phyloP scores from a whole-genome alignment of 441 rosid species.

The Bocquillonia castaneifolia region DNA sequence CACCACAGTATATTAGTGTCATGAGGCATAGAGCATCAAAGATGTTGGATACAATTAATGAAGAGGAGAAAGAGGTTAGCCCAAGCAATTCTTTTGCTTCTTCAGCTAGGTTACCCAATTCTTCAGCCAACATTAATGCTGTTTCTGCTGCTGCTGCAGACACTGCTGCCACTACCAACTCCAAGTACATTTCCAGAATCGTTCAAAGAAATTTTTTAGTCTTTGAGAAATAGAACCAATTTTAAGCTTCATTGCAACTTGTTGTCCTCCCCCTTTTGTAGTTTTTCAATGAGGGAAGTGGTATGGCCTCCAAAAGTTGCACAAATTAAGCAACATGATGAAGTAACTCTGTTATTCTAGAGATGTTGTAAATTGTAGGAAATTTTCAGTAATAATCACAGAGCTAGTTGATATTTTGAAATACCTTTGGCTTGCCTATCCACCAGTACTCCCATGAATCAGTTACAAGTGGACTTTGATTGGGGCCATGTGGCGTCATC shows the following conservation, averaged over 20 bases:
- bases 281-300: conserved; percentile 11
- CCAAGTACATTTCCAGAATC: conserved; percentile 37
- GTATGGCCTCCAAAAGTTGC: conserved; percentile 11
- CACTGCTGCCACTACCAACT: conserved; percentile 11
- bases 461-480: background rate
- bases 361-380: conserved; percentile 7
- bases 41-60: conserved; percentile 78
- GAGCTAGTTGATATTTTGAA: background rate
- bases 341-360: background rate
- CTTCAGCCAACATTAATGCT: conserved; percentile 5
- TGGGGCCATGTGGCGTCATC: background rate
- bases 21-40: conserved; percentile 64
- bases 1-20: conserved; percentile 74
- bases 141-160: conserved; percentile 11
- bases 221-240: conserved; percentile 30
- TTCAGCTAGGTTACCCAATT: conserved; percentile 24
- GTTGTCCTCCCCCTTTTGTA: background rate
- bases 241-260: background rate
- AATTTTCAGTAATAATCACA: background rate
- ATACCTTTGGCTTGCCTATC: background rate
- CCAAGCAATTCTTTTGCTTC: conserved; percentile 29
- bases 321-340: background rate
- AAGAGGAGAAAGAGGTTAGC: conserved; percentile 59
- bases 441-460: background rate
- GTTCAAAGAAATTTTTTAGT: conserved; percentile 39